Evolutionary conservation across 164 flowering plant species (phyloP), one percentile per base, ranked within the genome.

Genomic region (Annona cherimola): DNA sequence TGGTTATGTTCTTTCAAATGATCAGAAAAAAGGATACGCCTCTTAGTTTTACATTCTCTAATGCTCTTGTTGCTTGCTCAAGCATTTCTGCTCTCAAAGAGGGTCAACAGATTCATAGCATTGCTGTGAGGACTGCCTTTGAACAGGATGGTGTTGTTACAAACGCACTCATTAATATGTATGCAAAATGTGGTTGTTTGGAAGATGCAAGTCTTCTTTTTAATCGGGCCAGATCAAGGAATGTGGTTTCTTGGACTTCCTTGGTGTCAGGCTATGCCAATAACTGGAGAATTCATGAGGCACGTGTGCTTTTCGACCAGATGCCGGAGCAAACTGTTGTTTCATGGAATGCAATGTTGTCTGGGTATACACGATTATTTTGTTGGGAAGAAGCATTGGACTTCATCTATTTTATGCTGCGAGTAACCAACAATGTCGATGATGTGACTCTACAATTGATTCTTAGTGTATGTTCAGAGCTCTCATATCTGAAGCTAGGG

Each of bases 291-390:
- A 75, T 65, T 19, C 19, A 44, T n/a, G 81, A 86, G 69, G 97
- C 97, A 50, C 60, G 88, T 65, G 62, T 68, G 44, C 74, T 88
- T 63, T 90, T 91, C 57, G 74, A 88, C 82, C 77, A 80, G 73
- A 89, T 91, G 91, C 85, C 90, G 11, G 84, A 81, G 57, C 75
- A 84, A 67, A 89, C 73, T 64, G 79, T 89, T n/a, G 74, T 91
- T 18, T 81, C 91, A 11, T 91, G 91, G 91, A 89, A 89, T 75
- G 86, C 89, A 43, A 86, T 89, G 91, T 61, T 87, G 75, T 83
- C 81, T 1, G 89, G 91, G 7, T 88, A 89, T 68, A 78, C 75
- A 1, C 81, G 71, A 63, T 74, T 45, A 50, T 62, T 18, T 35
- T 73, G 73, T 43, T 86, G 86, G 88, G 89, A 85, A 26, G 86